These are phyloP conservation scores for Fusarium mexicanum DNA, from an alignment of 2,329 filamentous ascomycete species.

Conservation along the genomic window DNA sequence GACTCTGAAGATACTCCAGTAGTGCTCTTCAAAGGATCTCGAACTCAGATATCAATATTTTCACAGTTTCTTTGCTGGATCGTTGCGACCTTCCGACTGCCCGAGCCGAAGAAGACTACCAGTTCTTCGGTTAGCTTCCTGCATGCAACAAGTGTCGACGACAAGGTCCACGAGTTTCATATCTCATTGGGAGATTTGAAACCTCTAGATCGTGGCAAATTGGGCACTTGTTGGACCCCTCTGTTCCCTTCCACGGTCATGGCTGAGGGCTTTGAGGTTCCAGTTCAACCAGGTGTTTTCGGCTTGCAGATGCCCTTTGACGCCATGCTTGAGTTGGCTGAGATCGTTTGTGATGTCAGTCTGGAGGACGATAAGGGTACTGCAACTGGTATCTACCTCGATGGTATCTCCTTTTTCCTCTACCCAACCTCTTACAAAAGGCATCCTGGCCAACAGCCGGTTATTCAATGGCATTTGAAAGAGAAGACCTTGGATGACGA, in stretches of 20 bases:
- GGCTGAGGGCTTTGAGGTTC: not conserved
- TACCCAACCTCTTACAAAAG: not conserved
- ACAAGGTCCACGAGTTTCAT: not conserved
- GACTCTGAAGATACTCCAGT: not conserved
- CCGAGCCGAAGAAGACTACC: not conserved
- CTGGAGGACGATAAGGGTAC: not conserved
- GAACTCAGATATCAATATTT: not conserved
- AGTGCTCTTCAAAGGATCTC: not conserved
- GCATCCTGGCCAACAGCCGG: not conserved
- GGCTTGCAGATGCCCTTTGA: not conserved
- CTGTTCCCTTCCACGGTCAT: not conserved
- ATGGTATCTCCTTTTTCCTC: not conserved
- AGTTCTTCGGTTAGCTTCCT: not conserved
- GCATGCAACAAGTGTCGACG: not conserved
- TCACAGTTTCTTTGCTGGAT: not conserved
- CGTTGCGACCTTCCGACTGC: not conserved
- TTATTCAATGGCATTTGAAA: not conserved
- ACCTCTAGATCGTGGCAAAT: not conserved
- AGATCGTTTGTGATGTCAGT: not conserved
- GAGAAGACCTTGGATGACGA: not conserved
- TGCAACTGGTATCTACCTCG: not conserved
- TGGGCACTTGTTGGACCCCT: not conserved
- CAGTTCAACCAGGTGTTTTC: not conserved
- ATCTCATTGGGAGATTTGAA: not conserved
- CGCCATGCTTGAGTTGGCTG: not conserved